These are phyloP conservation scores for Apocynum venetum DNA, from an alignment of 257 asterid genomes.

Conservation along the genomic window DNA sequence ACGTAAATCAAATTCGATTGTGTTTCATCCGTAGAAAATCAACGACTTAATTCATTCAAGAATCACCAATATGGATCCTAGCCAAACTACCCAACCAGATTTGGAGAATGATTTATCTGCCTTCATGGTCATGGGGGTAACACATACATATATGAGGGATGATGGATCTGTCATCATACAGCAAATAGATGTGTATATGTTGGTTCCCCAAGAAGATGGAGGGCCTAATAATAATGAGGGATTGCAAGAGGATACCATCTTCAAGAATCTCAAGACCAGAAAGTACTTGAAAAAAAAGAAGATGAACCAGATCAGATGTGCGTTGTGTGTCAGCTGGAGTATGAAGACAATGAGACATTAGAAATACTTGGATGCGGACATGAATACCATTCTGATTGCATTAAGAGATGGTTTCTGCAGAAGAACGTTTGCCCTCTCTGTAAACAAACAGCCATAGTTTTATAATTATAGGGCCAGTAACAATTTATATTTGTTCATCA, in stretches of 20 bases:
- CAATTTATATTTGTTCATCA: background rate
- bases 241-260: background rate
- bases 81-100: no score
- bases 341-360: background rate
- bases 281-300: background rate
- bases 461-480: background rate
- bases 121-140: no score
- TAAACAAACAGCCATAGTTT: background rate
- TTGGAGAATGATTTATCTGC: no score
- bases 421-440: background rate
- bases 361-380: background rate
- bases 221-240: no score
- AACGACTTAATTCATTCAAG: no score
- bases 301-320: background rate
- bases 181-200: no score
- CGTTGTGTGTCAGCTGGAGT: background rate
- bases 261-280: background rate
- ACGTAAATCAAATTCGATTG: no score
- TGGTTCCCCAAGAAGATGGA: no score
- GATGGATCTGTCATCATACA: no score
- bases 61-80: no score
- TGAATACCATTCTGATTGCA: conserved; percentile 2
- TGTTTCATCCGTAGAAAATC: no score
- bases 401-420: background rate
- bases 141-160: no score